Evolutionary conservation across 1,284 basidiomycete species (phyloP).

Genomic region (Heterobasidion occidentale): DNA sequence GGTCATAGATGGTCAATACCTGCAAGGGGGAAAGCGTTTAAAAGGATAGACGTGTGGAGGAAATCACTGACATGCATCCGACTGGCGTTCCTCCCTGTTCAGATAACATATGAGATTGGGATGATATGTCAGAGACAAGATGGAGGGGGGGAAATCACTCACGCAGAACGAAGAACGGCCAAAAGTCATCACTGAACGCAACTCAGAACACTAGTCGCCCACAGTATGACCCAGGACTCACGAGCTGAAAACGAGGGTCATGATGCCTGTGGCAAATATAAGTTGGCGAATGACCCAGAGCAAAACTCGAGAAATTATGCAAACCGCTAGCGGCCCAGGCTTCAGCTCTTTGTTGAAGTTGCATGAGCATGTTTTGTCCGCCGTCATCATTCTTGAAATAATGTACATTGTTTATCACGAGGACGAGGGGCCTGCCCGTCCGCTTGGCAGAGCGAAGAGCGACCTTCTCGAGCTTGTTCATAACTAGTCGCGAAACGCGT

Average conservation of each 20-base stretch:
- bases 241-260: constrained; percentile 76
- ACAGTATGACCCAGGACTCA: constrained; percentile 26
- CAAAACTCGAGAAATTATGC: constrained; percentile 14
- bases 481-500: constrained; percentile 29
- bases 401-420: constrained; percentile 76
- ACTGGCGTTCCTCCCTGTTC: constrained; percentile 57
- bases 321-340: constrained; percentile 75
- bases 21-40: constrained; percentile 18
- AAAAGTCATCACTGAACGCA: constrained; percentile 61
- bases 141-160: constrained; percentile 16
- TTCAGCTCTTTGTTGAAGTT: constrained; percentile 81
- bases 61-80: constrained; percentile 54
- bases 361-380: constrained; percentile 69
- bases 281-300: neutral
- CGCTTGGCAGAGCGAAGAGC: constrained; percentile 55
- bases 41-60: neutral
- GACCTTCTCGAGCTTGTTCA: constrained; percentile 85
- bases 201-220: constrained; percentile 7
- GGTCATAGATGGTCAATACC: constrained; percentile 70
- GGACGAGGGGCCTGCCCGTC: constrained; percentile 60
- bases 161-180: constrained; percentile 67
- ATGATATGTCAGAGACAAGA: constrained; percentile 2
- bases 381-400: constrained; percentile 76
- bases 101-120: neutral
- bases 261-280: constrained; percentile 41